phyloP scores from a whole-genome alignment of 257 asterid genomes.

The Mitragyna speciosa region DNA sequence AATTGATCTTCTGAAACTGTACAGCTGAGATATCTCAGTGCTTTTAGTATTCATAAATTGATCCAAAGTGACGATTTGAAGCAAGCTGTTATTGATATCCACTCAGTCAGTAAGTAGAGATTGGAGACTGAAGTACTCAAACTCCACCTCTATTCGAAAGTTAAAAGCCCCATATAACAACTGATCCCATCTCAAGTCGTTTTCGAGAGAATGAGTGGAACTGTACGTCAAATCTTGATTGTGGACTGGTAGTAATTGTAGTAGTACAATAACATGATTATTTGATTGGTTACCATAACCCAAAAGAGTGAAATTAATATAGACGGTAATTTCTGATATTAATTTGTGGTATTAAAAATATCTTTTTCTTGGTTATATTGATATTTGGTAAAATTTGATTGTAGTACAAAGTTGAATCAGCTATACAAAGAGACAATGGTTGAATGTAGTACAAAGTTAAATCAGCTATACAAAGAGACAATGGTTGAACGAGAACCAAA shows the following conservation, averaged over 20 bases:
- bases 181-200: slow-evolving; percentile 12
- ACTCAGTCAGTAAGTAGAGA: neutral
- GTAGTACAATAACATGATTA: neutral
- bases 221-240: neutral
- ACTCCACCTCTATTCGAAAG: neutral
- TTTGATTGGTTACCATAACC: slow-evolving; percentile 3
- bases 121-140: neutral
- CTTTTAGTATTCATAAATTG: neutral
- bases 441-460: too few species aligned
- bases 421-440: too few species aligned
- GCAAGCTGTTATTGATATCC: neutral
- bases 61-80: neutral
- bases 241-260: neutral
- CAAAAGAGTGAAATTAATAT: neutral
- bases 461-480: too few species aligned
- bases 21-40: slow-evolving; percentile 1
- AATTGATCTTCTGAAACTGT: neutral
- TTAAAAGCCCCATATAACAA: neutral
- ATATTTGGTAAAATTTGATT: neutral
- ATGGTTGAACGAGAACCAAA: too few species aligned
- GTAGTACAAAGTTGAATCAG: too few species aligned
- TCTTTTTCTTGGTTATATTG: too few species aligned
- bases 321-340: too few species aligned
- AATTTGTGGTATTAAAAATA: too few species aligned
- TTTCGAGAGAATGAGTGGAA: slow-evolving; percentile 1